Conservation (phyloP, 2,329 filamentous ascomycete genomes). For the Phialemonium atrogriseum region DNA sequence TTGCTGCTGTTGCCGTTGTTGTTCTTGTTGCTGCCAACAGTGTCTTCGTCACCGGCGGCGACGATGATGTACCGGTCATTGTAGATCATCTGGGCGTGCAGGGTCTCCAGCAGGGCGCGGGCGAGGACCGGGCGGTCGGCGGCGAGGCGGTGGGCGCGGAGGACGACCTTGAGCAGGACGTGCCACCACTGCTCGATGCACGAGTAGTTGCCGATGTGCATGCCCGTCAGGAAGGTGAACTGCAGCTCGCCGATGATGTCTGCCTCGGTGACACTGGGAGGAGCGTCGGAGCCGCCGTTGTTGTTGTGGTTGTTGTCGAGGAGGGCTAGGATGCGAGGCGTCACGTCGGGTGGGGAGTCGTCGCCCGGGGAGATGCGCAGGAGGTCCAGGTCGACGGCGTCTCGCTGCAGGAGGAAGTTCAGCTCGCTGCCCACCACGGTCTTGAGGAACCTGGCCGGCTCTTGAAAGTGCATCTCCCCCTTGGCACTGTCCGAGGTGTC, state of each 20-base stretch:
- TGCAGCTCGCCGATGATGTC: slow-evolving; percentile 53
- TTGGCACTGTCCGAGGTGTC: slow-evolving; percentile 45
- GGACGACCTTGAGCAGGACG: slow-evolving; percentile 40
- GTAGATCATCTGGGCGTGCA: slow-evolving; percentile 49
- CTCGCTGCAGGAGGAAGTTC: slow-evolving; percentile 37
- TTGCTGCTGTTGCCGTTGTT: not conserved
- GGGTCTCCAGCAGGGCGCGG: slow-evolving; percentile 35
- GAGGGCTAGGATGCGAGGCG: slow-evolving; percentile 33
- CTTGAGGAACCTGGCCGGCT: slow-evolving; percentile 16
- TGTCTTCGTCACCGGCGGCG: slow-evolving; percentile 31
- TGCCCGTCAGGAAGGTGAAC: slow-evolving; percentile 49
- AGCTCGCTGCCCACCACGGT: slow-evolving; percentile 28
- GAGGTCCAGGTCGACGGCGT: slow-evolving; percentile 31
- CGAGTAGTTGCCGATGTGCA: slow-evolving; percentile 48
- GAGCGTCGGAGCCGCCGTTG: slow-evolving; percentile 6
- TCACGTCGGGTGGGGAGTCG: slow-evolving; percentile 36
- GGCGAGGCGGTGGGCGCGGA: slow-evolving; percentile 40
- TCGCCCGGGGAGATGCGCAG: slow-evolving; percentile 12
- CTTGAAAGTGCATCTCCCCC: slow-evolving; percentile 22
- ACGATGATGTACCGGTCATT: slow-evolving; percentile 39
- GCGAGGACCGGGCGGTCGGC: slow-evolving; percentile 34
- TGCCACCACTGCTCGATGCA: slow-evolving; percentile 58
- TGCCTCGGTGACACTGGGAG: slow-evolving; percentile 18
- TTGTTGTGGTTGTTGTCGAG: slow-evolving; percentile 19
- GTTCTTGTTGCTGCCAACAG: slow-evolving; percentile 28